Conservation (phyloP, 345 rosid species). For the Hibiscus syriacus region DNA sequence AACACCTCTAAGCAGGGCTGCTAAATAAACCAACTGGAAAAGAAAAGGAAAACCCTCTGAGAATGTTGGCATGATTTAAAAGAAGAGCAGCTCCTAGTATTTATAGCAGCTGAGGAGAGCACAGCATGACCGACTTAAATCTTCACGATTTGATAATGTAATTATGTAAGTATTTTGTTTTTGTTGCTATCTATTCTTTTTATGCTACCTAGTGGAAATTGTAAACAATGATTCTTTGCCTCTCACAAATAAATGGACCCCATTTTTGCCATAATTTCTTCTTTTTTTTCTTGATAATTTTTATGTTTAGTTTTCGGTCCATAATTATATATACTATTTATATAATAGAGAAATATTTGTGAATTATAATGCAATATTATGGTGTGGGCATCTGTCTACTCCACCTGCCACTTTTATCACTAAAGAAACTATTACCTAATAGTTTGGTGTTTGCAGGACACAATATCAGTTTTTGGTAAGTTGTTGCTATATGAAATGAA, state of each 20-base stretch:
- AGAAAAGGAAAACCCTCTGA: neutral
- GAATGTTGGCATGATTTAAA: neutral
- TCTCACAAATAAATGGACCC: neutral
- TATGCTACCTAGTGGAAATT: neutral
- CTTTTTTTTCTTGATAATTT: too few species aligned
- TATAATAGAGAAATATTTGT: neutral
- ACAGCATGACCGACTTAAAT: neutral
- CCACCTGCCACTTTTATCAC: neutral
- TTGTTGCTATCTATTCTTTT: neutral
- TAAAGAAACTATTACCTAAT: neutral
- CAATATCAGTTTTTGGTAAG: neutral
- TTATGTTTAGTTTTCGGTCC: too few species aligned
- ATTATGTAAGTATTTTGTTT: neutral
- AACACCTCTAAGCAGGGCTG: neutral
- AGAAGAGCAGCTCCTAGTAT: neutral
- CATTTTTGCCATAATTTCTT: neutral
- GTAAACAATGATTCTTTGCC: neutral
- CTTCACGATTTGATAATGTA: neutral
- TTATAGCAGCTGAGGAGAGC: conserved; percentile 11
- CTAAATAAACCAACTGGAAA: neutral
- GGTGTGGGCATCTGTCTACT: neutral
- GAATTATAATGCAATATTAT: neutral
- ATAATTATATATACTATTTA: neutral
- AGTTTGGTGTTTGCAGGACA: neutral
- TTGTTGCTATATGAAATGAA: neutral